Conservation (phyloP, 345 rosid species). For the Eucalyptus polybractea region DNA sequence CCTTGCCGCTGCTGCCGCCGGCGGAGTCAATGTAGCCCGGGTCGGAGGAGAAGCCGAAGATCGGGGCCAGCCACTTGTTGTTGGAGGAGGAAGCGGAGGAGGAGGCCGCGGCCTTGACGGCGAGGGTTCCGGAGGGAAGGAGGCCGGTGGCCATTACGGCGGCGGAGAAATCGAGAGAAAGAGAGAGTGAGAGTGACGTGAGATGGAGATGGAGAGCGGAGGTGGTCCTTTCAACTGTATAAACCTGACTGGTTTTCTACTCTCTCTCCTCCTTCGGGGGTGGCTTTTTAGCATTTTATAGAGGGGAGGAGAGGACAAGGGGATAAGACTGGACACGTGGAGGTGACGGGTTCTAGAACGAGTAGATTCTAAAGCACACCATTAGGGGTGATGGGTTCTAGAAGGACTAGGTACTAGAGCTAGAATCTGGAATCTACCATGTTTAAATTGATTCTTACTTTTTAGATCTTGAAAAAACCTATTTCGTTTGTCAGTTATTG, state of each 20-base stretch:
- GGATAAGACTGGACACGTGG: conserved; percentile 25
- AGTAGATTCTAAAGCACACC: rapidly evolving
- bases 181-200: neutral
- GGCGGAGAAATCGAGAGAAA: neutral
- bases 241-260: neutral
- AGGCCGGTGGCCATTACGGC: conserved; percentile 22
- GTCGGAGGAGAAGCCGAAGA: conserved; percentile 43
- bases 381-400: no score
- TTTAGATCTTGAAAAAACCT: neutral
- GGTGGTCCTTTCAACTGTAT: neutral
- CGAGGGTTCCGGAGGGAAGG: neutral
- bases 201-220: neutral
- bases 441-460: no score
- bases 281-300: neutral
- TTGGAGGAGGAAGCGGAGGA: neutral
- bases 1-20: neutral
- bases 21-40: conserved; percentile 33
- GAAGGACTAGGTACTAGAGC: no score
- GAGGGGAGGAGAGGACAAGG: neutral
- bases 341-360: neutral
- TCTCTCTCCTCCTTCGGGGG: neutral
- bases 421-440: rapidly evolving
- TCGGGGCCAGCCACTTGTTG: conserved; percentile 38
- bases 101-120: neutral
- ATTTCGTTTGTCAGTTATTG: neutral